Evolutionary conservation across 179 eudicot genomes (phyloP).

Genomic region (Actinidia arguta): DNA sequence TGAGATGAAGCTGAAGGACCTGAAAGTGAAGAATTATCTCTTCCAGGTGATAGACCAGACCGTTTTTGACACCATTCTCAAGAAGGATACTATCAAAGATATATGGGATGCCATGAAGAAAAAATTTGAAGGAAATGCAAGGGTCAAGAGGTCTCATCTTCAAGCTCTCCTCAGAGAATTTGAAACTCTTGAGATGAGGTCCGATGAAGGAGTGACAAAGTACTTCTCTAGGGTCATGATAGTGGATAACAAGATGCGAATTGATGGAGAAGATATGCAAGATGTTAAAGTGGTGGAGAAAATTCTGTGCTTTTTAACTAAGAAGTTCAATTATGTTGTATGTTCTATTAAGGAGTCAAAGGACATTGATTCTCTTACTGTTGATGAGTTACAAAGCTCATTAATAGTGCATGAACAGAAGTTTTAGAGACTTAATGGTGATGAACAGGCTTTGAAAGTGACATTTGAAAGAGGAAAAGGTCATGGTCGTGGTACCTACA

Average conservation of each 20-base stretch:
- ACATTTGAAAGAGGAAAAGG: constrained; percentile 5
- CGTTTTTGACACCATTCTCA: not conserved
- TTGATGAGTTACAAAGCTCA: constrained; percentile 12
- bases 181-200: constrained; percentile 21
- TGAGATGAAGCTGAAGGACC: constrained; percentile 3
- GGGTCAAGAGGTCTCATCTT: constrained; percentile 12
- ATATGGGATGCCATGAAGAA: constrained; percentile 17
- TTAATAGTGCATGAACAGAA: constrained; percentile 24
- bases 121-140: not conserved
- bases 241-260: constrained; percentile 10
- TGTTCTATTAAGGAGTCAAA: too few relatives aligned
- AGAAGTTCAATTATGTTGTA: not conserved
- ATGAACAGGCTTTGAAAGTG: constrained; percentile 22
- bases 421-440: not conserved
- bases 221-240: constrained; percentile 1
- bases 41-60: not conserved
- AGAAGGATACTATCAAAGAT: constrained; percentile 6
- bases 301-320: not conserved
- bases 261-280: not conserved
- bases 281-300: not conserved
- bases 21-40: not conserved
- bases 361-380: too few relatives aligned
- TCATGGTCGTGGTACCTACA: not conserved
- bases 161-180: constrained; percentile 21
- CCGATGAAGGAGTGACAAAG: not conserved